Evolutionary conservation across 2,329 filamentous ascomycete species (phyloP).

Genomic region (Teratosphaeria epicoccoides): DNA sequence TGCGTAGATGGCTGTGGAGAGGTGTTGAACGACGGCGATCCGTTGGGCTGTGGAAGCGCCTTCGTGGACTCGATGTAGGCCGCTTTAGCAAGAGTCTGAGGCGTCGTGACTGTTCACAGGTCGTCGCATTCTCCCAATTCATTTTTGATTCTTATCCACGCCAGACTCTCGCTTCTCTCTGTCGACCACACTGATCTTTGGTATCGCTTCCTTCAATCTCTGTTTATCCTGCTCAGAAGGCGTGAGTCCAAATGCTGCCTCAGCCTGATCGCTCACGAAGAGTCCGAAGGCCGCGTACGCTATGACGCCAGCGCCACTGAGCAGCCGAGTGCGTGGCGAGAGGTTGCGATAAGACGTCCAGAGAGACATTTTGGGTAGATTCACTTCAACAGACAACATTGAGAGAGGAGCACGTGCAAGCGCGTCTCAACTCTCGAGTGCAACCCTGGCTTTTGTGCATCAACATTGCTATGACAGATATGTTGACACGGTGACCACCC

Average conservation of each 20-base stretch:
- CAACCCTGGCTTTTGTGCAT: not conserved
- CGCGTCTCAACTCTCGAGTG: not conserved
- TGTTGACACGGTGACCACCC: not conserved
- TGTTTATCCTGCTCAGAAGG: conserved; percentile 64
- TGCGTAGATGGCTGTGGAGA: too few relatives aligned
- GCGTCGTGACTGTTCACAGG: not conserved
- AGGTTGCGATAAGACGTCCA: conserved; percentile 52
- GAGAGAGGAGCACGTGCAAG: too few relatives aligned
- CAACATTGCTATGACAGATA: not conserved
- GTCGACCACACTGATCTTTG: conserved; percentile 53
- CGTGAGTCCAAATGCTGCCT: conserved; percentile 61
- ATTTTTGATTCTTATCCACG: not conserved
- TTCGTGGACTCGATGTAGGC: too few relatives aligned
- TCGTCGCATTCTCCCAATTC: not conserved
- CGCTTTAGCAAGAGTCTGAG: not conserved
- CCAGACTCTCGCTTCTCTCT: conserved; percentile 25
- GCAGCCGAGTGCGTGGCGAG: conserved; percentile 56
- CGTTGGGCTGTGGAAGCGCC: too few relatives aligned
- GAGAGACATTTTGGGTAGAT: too few relatives aligned
- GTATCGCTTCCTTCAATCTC: conserved; percentile 50
- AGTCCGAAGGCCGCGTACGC: conserved; percentile 65
- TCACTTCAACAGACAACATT: too few relatives aligned
- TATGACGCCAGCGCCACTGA: conserved; percentile 64
- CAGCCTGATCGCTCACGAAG: conserved; percentile 61
- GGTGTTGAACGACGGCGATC: too few relatives aligned